phyloP scores from a whole-genome alignment of 176 grass and related monocot genomes.

The Alopecurus myosuroides region DNA sequence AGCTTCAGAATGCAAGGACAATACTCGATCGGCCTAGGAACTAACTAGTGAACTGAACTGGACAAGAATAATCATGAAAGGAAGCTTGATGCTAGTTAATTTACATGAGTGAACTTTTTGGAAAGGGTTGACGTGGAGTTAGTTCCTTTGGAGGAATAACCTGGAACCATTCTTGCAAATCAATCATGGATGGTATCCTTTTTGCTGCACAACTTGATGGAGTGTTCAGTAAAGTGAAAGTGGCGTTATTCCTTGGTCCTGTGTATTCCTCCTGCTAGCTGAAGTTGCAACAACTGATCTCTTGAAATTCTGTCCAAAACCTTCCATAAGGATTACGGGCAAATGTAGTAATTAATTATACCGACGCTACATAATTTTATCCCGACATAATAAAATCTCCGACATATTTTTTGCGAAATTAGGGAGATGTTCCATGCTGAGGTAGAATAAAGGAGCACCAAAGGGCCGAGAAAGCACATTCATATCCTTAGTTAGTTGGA shows the following conservation, averaged over 20 bases:
- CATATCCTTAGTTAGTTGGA: not conserved
- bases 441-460: conserved; percentile 19
- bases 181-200: not conserved
- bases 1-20: not conserved
- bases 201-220: not conserved
- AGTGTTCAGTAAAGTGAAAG: conserved; percentile 8
- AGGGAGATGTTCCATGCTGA: not conserved
- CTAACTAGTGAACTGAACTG: not conserved
- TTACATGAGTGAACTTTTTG: conserved; percentile 9
- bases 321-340: not conserved
- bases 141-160: conserved; percentile 27
- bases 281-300: not conserved
- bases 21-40: not conserved
- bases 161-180: conserved; percentile 21
- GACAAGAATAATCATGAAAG: conserved; percentile 40
- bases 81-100: not conserved
- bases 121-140: conserved; percentile 20
- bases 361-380: not conserved
- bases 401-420: not conserved
- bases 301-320: not conserved
- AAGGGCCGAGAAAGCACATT: not conserved
- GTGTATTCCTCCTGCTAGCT: not conserved
- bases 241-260: not conserved
- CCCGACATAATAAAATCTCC: not conserved
- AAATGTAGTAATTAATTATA: not conserved